These are phyloP conservation scores for Alternaria gansuensis DNA, from an alignment of 2,329 filamentous ascomycete genomes.

Conservation along the genomic window DNA sequence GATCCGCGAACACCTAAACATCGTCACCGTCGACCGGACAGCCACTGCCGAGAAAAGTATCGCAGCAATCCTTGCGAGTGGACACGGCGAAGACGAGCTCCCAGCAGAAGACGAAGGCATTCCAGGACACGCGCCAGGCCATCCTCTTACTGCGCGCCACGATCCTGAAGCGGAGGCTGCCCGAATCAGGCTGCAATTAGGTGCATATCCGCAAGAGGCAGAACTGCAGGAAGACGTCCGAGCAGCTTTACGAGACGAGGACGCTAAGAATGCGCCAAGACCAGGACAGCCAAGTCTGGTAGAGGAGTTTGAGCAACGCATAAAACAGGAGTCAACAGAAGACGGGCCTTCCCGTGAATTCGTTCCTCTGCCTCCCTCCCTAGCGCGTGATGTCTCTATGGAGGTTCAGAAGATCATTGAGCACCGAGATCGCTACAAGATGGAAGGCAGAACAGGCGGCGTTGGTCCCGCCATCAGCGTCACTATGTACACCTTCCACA, in stretches of 20 bases:
- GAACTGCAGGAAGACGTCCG: constrained; percentile 86
- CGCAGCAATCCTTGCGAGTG: constrained; percentile 65
- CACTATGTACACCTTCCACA: constrained; percentile 99
- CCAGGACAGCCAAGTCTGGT: constrained; percentile 77
- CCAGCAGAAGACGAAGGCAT: constrained; percentile 74
- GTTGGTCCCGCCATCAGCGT: constrained; percentile 84
- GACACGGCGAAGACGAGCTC: constrained; percentile 63
- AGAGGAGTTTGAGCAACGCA: constrained; percentile 86
- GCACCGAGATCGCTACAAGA: constrained; percentile 88
- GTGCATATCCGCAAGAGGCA: constrained; percentile 81
- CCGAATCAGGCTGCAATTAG: constrained; percentile 71
- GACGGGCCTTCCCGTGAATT: constrained; percentile 82
- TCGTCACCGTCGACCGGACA: constrained; percentile 67
- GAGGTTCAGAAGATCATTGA: constrained; percentile 95
- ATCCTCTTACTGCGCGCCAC: constrained; percentile 67
- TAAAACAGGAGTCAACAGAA: constrained; percentile 87
- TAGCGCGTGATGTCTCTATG: constrained; percentile 88
- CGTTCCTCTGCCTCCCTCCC: constrained; percentile 85
- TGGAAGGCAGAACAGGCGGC: constrained; percentile 83
- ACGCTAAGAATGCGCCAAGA: constrained; percentile 75
- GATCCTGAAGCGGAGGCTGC: constrained; percentile 65
- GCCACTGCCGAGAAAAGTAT: constrained; percentile 66
- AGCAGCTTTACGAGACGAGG: constrained; percentile 85
- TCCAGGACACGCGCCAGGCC: constrained; percentile 71
- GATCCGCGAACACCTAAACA: constrained; percentile 68